Evolutionary conservation across 2,329 filamentous ascomycete genomes (phyloP).

Genomic region (Epichloe brachyelytri): DNA sequence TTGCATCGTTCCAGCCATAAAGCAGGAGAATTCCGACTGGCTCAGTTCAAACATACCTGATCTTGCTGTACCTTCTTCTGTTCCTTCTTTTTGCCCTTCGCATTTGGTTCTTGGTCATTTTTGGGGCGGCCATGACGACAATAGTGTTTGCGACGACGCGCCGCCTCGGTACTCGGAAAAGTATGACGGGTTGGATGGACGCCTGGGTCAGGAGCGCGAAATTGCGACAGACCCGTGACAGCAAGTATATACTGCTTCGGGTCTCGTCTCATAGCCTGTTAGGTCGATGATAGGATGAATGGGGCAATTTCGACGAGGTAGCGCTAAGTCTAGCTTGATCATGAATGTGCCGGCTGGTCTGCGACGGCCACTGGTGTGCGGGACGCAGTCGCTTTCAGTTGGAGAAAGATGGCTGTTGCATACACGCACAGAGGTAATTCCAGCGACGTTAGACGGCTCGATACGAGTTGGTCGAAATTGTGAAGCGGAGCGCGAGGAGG

Average conservation of each 20-base stretch:
- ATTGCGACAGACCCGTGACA: constrained; percentile 21
- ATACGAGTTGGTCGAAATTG: not conserved
- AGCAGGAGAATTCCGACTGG: not conserved
- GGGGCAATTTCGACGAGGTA: not conserved
- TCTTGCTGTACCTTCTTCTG: constrained; percentile 56
- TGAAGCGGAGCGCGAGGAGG: not conserved
- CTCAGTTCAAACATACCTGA: constrained; percentile 27
- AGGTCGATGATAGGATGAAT: not conserved
- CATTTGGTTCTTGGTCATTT: constrained; percentile 89
- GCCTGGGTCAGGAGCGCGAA: constrained; percentile 23
- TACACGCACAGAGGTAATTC: not conserved
- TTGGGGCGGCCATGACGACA: constrained; percentile 47
- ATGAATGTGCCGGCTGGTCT: not conserved
- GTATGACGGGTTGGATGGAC: constrained; percentile 18
- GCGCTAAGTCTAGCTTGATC: not conserved
- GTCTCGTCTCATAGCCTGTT: constrained; percentile 21
- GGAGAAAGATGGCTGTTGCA: not conserved
- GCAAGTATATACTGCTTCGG: constrained; percentile 24
- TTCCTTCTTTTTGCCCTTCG: constrained; percentile 90
- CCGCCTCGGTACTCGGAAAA: constrained; percentile 14
- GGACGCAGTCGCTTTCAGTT: not conserved
- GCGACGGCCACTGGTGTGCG: not conserved
- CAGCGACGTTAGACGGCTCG: not conserved
- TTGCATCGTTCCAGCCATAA: no score
- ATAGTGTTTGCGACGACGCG: constrained; percentile 13